Conservation (phyloP, 164 flowering plant species). For the Malania oleifera region DNA sequence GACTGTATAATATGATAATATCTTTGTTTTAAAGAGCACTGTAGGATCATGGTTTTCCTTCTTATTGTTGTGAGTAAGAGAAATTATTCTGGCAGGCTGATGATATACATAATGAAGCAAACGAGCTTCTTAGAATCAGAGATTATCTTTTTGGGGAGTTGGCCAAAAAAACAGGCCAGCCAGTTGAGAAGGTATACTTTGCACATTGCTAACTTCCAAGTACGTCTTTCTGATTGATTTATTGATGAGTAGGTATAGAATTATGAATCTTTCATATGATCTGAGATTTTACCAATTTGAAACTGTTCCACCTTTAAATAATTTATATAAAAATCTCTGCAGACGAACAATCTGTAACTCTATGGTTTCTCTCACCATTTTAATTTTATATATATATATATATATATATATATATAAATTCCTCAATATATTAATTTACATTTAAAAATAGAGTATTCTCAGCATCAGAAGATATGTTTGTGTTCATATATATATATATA, state of each 20-base stretch:
- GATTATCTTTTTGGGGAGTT: conserved; percentile 74
- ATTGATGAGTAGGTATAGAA: too few species aligned
- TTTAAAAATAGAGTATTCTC: too few species aligned
- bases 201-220: not conserved
- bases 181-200: conserved; percentile 64
- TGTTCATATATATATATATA: too few species aligned
- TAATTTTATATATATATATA: too few species aligned
- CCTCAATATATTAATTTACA: too few species aligned
- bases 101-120: conserved; percentile 78
- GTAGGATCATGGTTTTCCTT: not conserved
- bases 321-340: too few species aligned
- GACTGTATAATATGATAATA: not conserved
- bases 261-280: too few species aligned
- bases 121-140: conserved; percentile 71
- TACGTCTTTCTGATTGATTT: not conserved
- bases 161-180: conserved; percentile 79
- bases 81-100: conserved; percentile 59
- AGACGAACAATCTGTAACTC: too few species aligned
- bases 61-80: not conserved
- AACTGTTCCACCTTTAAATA: too few species aligned
- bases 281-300: too few species aligned
- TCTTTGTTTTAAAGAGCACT: not conserved
- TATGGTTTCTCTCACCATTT: too few species aligned
- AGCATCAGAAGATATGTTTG: not conserved
- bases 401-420: too few species aligned